Base-by-base conservation (phyloP, 2,329 filamentous ascomycete genomes). In the Ophiosphaerella narmari region DNA sequence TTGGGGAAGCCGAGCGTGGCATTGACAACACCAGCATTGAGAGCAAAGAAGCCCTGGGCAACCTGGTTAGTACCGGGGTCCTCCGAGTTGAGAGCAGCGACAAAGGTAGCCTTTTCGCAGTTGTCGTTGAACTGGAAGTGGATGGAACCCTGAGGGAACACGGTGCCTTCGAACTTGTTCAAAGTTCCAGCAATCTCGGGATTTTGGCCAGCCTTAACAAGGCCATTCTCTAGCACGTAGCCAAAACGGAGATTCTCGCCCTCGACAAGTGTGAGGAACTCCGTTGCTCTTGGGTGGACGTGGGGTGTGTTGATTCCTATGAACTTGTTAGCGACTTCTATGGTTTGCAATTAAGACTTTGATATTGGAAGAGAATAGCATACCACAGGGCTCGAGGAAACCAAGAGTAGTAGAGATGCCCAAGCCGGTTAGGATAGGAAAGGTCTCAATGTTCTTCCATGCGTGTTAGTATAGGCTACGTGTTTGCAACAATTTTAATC, bases 61-160 rank as follows among this genome's bases (percentile, higher is more conserved):
- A 75, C 59, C 49, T 73, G 69, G 43, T 57, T 67, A 3, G 73
- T 74, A 7, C 75, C 76, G 0, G 76, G 76, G 50, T 80, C 77
- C 44, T 75, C 76, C 14, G 50, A 65, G 68, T 75, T 77, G 18
- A 80, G 63, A 1, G 70, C 65, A 1, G 77, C 76, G 18, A 79
- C 72, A 51, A 77, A 78, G 2, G 68, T 70, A 2, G 77, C 76
- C 1, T 66, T 60, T n/a, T 74, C 59, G 62, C 78, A 80, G 43
- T 70, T 70, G 31, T 73, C 65, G 67, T 80, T 80, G 70, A 79
- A 74, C 58, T 80, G 76, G 65, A 73, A 79, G 58, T 80, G 78
- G 51, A 80, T 78, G 48, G 55, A 65, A 14, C 78, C 78, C 48
- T 72, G 65, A 12, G 77, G 77, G 62, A 79, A 78, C 9, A 78